phyloP scores from a whole-genome alignment of 2,329 filamentous ascomycete species.

The Penicillium sp. region DNA sequence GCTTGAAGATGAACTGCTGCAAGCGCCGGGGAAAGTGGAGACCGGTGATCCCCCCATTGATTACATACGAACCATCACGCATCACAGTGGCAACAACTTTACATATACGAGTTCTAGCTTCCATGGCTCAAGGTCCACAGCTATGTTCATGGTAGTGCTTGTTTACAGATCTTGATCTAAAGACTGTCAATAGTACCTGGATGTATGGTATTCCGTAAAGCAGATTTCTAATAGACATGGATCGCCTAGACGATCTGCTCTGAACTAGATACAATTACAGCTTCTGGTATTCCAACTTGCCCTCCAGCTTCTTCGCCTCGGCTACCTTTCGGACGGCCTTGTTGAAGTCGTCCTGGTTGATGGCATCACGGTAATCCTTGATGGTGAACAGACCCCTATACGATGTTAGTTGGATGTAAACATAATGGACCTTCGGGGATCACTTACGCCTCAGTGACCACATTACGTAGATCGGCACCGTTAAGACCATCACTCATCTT shows the following conservation, averaged over 20 bases:
- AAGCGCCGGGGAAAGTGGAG: not conserved
- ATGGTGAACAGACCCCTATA: conserved; percentile 88
- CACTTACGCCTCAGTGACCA: conserved; percentile 97
- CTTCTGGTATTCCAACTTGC: conserved; percentile 97
- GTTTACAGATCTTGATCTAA: not conserved
- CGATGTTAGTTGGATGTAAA: conserved; percentile 17
- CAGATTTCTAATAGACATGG: conserved; percentile 11
- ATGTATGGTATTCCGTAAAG: conserved; percentile 15
- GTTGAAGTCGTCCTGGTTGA: conserved; percentile 99
- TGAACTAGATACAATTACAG: conserved; percentile 32
- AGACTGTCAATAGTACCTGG: not conserved
- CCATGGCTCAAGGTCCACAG: not conserved
- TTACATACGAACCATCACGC: not conserved
- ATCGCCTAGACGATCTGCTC: conserved; percentile 7
- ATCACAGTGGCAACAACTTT: not conserved
- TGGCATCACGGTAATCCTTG: conserved; percentile 93
- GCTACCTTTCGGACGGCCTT: conserved; percentile 97
- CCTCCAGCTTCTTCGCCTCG: conserved; percentile 96
- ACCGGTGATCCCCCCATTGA: not conserved
- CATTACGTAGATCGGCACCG: conserved; percentile 94
- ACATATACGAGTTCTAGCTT: not conserved
- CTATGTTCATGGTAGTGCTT: not conserved
- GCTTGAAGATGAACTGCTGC: not conserved
- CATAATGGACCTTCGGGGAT: not conserved
- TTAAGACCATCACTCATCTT: conserved; percentile 99